These are phyloP conservation scores for Epichloe baconii DNA, from an alignment of 2,329 filamentous ascomycete genomes.

Conservation along the genomic window DNA sequence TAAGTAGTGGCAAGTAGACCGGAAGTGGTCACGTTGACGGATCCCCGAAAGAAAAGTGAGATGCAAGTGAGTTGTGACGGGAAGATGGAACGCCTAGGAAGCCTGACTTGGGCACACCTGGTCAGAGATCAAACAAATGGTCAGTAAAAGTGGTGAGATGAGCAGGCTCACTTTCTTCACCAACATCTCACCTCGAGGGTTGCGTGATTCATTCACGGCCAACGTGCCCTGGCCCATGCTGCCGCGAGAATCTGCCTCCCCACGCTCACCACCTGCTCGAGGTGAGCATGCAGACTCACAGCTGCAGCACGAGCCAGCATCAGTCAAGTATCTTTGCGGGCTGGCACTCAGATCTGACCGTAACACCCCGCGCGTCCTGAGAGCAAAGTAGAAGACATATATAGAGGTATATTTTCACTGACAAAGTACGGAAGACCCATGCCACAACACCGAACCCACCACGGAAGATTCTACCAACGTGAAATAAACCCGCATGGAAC, in stretches of 20 bases:
- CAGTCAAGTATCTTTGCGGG: background rate
- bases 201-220: background rate
- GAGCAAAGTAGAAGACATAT: background rate
- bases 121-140: background rate
- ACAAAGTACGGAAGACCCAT: background rate
- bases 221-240: background rate
- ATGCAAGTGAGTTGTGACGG: background rate
- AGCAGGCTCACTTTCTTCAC: background rate
- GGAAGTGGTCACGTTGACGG: background rate
- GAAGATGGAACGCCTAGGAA: background rate
- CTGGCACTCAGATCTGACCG: background rate
- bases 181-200: background rate
- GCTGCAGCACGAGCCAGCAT: background rate
- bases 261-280: background rate
- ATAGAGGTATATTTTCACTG: background rate
- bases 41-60: background rate
- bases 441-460: background rate
- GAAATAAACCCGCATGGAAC: constrained; percentile 1
- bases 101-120: background rate
- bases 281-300: background rate
- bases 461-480: background rate
- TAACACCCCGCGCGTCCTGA: background rate
- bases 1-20: background rate
- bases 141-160: background rate
- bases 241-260: background rate